Percentiles rank a stretch among this genome's conserved stretches.
Conservation (phyloP, 2,329 filamentous ascomycete species). For the Fusarium clavum region DNA sequence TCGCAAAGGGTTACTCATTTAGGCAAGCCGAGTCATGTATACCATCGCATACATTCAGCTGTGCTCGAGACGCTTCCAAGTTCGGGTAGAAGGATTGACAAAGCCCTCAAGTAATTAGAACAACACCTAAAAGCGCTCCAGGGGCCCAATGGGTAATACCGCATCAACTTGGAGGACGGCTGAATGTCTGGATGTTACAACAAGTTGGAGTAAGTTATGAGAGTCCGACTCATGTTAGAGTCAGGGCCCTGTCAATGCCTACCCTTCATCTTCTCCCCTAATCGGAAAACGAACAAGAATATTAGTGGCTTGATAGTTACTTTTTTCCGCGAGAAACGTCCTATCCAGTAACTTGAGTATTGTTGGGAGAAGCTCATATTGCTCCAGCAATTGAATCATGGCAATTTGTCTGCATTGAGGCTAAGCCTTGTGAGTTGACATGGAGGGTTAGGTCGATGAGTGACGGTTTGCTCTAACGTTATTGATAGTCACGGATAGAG, state of each 20-base stretch:
- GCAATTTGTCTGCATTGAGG: constrained; percentile 13
- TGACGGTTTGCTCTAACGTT: neutral
- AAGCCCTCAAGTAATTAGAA: neutral
- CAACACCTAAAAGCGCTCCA: neutral
- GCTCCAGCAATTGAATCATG: constrained; percentile 19
- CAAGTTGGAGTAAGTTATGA: neutral
- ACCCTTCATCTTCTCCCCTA: neutral
- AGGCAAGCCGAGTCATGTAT: constrained; percentile 39
- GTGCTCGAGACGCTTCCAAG: neutral
- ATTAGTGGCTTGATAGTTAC: neutral
- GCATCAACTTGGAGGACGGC: neutral
- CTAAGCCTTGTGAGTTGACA: constrained; percentile 30
- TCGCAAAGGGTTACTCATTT: constrained; percentile 38
- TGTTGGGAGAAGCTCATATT: neutral
- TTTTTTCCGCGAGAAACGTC: neutral
- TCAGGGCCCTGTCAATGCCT: neutral
- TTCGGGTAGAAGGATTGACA: neutral
- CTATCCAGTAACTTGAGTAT: neutral
- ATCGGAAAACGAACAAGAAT: neutral
- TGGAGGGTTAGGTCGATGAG: constrained; percentile 29
- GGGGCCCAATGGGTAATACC: neutral
- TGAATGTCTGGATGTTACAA: neutral
- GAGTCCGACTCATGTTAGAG: neutral
- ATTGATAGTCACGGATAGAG: neutral
- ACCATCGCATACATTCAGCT: constrained; percentile 1